A percentile compares a stretch with the other conserved stretches of the same genome.
Evolutionary conservation across 1,139 yeast genomes (phyloP).

Genomic region (Zygosaccharomyces sapae): DNA sequence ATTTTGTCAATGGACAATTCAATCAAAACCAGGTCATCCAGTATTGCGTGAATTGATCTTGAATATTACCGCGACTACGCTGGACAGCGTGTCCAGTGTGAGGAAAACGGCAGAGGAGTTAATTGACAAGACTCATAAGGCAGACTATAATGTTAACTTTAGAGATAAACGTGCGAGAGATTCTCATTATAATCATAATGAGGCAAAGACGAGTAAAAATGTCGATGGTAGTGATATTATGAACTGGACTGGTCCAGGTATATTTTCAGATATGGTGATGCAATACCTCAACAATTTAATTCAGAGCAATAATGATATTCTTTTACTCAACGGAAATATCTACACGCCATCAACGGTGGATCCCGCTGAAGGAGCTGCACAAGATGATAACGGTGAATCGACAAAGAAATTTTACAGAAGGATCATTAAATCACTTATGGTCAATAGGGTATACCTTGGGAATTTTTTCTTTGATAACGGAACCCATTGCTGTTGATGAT

Average conservation of each 20-base stretch:
- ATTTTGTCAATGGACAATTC: conserved; percentile 79
- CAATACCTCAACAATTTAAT: conserved; percentile 61
- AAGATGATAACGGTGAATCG: conserved; percentile 35
- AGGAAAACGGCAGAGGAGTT: conserved; percentile 25
- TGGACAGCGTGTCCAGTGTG: conserved; percentile 36
- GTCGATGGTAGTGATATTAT: conserved; percentile 73
- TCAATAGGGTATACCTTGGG: conserved; percentile 43
- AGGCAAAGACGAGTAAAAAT: conserved; percentile 39
- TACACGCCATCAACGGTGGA: conserved; percentile 20
- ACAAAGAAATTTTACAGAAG: conserved; percentile 29
- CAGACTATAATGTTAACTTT: conserved; percentile 32
- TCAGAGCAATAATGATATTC: conserved; percentile 40
- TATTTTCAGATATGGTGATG: conserved; percentile 86
- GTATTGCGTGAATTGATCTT: conserved; percentile 77
- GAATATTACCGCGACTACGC: conserved; percentile 71
- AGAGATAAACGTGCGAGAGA: conserved; percentile 27
- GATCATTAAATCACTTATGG: conserved; percentile 22
- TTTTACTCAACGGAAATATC: conserved; percentile 34
- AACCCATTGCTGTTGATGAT: conserved; percentile 62
- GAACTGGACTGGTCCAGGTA: conserved; percentile 98
- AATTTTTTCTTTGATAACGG: conserved; percentile 55
- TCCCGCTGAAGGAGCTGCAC: conserved; percentile 16
- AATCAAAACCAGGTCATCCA: conserved; percentile 87
- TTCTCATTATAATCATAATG: conserved; percentile 27
- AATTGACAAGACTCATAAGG: conserved; percentile 15